Evolutionary conservation across 805 yeast genomes (phyloP), one percentile per base, ranked within the genome.

Genomic region (Yueomyces sinensis): DNA sequence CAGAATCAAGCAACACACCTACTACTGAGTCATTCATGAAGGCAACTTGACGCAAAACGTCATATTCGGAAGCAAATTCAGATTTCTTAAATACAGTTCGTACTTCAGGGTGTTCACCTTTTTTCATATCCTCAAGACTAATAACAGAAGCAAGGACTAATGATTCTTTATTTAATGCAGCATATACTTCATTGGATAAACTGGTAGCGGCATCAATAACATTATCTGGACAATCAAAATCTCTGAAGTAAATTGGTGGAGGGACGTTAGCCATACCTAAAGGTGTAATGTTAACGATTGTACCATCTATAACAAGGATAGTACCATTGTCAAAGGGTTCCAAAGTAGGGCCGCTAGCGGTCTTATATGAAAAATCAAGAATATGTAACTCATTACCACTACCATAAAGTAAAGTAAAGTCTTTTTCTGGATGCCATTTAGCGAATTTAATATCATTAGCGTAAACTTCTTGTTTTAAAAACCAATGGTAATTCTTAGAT

Each of bases 401-500:
- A 14, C 79, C 84, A 33, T 81, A 59, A 68, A 86, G 67, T 34
- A 87, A 52, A 24, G 82, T 75, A 29, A 77, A 66, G 2, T 93
- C 84, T 51, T 82, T 81, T 52, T 87, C 97, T 1, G 93, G 89
- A 51, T 89, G 96, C 76, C 95, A 91, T 49, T 68, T 72, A 33
- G 71, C 61, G 47, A 67, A 75, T 20, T 45, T 42, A 24, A 64
- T 50, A 17, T 49, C 37, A 6, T 45, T 39, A 2, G 49, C 46
- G 27, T 53, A 57, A 2, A 87, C 57, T 48, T 81, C 93, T 55
- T 82, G 93, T 50, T 91, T 91, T 45, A 87, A 65, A 56, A 82
- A 86, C 98, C 98, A 91, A 51, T 87, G 93, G 57, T 87, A 91
- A 56, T 91, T 91, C 51, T 82, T 86, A 3, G 82, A 66, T 1